Base-by-base conservation (phyloP, 257 asterid species). In the Solanum clarkiae region DNA sequence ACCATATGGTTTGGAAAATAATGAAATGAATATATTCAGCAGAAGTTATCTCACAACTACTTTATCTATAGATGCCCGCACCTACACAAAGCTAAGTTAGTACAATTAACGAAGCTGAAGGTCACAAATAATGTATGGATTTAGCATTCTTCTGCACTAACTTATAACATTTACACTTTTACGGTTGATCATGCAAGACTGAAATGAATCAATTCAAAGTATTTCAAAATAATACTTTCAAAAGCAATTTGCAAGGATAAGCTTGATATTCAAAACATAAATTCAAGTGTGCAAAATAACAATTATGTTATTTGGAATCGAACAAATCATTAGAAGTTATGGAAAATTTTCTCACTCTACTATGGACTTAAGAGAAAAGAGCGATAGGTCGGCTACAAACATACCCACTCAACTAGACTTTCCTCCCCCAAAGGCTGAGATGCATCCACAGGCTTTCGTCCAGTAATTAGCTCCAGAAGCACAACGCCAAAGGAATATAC, bases 331-430 rank as follows among this genome's bases (percentile, higher is more conserved):
- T 7, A 72, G 3, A 74, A 45, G 18, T 74, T 22, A 45, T 45
- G 81, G 81, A 74, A 3, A 3, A n/a, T 6, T 74, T 45, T 74
- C 42, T 72, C 42, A 74, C 0, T 2, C 9, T 13, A 47, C 81
- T 14, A 13, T 47, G 40, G 22, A 74, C 60, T n/a, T 74, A 14
- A 68, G 59, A 47, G 22, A 74, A 22, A 74, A 47, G 60, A 74
- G 15, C 22, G 15, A 75, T 10, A 22, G 5, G 44, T 75, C 7
- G 13, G 53, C 29, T 29, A 84, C 44, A 59, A 88, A 91, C 95
- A 85, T 88, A 95, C 99, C 99, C 98, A 95, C 91, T 94, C 99
- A 72, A 95, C 99, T 3, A 95, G 90, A 88, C 99, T 94, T 91
- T 95, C 99, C n/a, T 95, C 96, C 79, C 99, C 99, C 24, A 89